Base-by-base conservation (phyloP, 1,284 basidiomycete species). In the Xerocomus amazonicus region DNA sequence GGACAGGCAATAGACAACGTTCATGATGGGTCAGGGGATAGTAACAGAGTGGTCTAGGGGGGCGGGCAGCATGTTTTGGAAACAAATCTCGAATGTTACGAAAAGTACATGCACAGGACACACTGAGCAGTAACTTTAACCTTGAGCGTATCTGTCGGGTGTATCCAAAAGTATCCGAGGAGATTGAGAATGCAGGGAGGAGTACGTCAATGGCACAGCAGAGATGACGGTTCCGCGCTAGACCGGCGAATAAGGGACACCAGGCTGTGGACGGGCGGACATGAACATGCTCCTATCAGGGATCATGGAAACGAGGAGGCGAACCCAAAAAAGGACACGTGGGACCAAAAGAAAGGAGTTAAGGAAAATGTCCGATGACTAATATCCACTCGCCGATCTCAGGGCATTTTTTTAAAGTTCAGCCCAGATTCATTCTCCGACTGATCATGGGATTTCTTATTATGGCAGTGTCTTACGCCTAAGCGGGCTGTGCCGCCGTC, bases 401-500 rank as follows among this genome's bases (percentile, higher is more conserved):
- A 57, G 48, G 51, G 50, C 48, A 16, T 13, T 12, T 14, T 23
- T 38, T 55, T 57, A 47, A 17, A 65, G 57, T 61, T 50, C 59
- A 53, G 57, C 57, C 26, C 31, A 54, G 53, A 63, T 65, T 67
- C 32, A 67, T 33, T 54, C 51, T 47, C 67, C 53, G 63, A 23
- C 47, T 23, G 16, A 33, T 48, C 64, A 55, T 42, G 51, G 6
- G 34, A 32, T 40, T 3, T 3, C 51, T 38, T 1, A 3, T 19
- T 56, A 48, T 40, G 48, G 67, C 1, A 58, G 13, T 2, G 19
- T 47, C 41, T 68, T 69, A 36, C 63, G 63, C 53, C 67, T 50
- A 10, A 7, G 16, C 60, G 47, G 55, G 53, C 62, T 64, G 55
- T 68, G 63, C 62, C 62, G 44, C 26, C 1, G 65, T 64, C 63